Evolutionary conservation across 73 alveolate species (phyloP), one percentile per base, ranked within the genome.

Genomic region (Paramecium sonneborni): DNA sequence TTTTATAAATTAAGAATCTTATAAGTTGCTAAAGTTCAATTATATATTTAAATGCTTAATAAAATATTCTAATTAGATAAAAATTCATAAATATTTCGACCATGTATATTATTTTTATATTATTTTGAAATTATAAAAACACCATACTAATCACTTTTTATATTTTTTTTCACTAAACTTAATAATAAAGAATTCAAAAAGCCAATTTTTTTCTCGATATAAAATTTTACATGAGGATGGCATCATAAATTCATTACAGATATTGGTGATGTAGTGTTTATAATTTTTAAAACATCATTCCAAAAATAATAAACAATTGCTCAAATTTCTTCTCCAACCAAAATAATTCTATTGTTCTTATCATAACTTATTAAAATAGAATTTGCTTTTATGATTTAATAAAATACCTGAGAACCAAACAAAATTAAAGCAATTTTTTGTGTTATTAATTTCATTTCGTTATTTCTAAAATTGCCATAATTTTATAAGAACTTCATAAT

Each of bases 141-240:
- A 3, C 30, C 56, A 74, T 62, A 67, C 5, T 21, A 11, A 74
- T 74, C 87, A 74, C 87, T 32, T 14, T 74, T 74, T 21, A 67
- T 62, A n/a, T 26, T 21, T 52, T n/a, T n/a, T n/a, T n/a, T n/a
- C 9, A 74, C 58, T 0, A 35, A 6, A 6, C 30, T 35, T 34
- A 74, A 37, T 14, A 67, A 74, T 74, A 74, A 23, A 32, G 87
- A 32, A 74, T 74, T 74, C 2, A 74, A 35, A 38, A 74, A 74
- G 21, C 87, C 87, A 14, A 57, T 35, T 7, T 2, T n/a, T 35
- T 74, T 32, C 18, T 74, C 46, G 7, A 67, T 74, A n/a, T 32
- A 74, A 38, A 9, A 74, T 32, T 32, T 32, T 4, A 38, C 34
- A 34, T 74, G 87, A 14, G 87, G 87, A 74, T 74, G 87, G 7